Base-by-base conservation (phyloP, 2,329 filamentous ascomycete genomes). In the Bretziella fagacearum region DNA sequence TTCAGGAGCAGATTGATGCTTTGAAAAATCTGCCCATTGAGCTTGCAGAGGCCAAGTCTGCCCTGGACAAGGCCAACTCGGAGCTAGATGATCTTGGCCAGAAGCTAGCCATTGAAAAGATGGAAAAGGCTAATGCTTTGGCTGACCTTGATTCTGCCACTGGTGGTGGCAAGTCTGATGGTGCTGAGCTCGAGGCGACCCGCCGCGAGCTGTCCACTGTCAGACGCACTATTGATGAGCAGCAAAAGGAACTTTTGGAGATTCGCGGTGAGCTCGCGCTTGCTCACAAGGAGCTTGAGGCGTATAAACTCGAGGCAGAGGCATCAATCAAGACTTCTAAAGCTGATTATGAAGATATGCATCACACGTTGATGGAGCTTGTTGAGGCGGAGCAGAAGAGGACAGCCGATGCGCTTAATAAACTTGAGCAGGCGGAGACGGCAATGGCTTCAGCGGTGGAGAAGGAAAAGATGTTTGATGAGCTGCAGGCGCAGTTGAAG, bases 271-370 rank as follows among this genome's bases (percentile, higher is more conserved):
- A 75, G 51, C 57, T 75, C 1, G 62, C 64, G 37, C 59, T 71
- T 47, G 59, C 63, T 1, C 61, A 68, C 51, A 71, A 73, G 57
- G 71, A 75, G 44, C 61, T 77, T 1, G 68, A 73, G 52, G 65
- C 69, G 6, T 62, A 68, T 54, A 67, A 65, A 58, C 62, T 66
- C 18, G 68, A 72, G 54, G 65, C 67, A 2, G 67, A 70, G 8
- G 66, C 66, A 8, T 68, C 66, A 57, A 55, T 63, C 45, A 74
- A 74, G 67, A 73, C 66, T n/a, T 64, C 69, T 40, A 64, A 67
- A 57, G 65, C 68, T n/a, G 73, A 77, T 57, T 77, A 75, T 59
- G 68, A 71, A 56, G 73, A 77, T 52, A 70, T 79, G 63, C 71
- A 74, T 56, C 73, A 79, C 44, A 74, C 70, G 51, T 67, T 79